Evolutionary conservation across 2,329 filamentous ascomycete species (phyloP).

Genomic region (Fusarium guadeloupense): DNA sequence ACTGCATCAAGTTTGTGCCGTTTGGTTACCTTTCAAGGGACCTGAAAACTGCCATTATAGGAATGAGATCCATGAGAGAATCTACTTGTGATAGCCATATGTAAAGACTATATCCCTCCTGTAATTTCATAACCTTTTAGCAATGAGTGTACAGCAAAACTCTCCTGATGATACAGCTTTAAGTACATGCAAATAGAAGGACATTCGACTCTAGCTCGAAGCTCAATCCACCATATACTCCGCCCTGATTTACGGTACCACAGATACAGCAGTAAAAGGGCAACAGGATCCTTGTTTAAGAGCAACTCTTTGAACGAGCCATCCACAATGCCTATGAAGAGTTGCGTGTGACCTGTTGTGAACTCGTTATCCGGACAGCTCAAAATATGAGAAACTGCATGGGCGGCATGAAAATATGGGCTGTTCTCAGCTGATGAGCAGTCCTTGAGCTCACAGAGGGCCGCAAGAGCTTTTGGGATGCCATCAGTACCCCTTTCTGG

Average conservation of each 20-base stretch:
- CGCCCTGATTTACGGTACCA: constrained; percentile 54
- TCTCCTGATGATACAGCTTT: constrained; percentile 41
- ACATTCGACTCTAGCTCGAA: constrained; percentile 53
- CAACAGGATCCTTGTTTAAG: constrained; percentile 47
- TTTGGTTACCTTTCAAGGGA: too few species aligned
- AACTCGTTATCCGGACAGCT: constrained; percentile 43
- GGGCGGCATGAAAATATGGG: constrained; percentile 52
- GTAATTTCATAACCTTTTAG: constrained; percentile 40
- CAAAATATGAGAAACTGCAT: constrained; percentile 48
- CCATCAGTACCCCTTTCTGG: constrained; percentile 40
- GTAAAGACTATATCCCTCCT: too few species aligned
- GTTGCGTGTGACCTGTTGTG: constrained; percentile 44
- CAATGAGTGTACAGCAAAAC: constrained; percentile 43
- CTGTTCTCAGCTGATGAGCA: constrained; percentile 49
- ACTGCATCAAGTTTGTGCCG: too few species aligned
- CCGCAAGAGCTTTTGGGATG: constrained; percentile 39
- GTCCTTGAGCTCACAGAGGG: constrained; percentile 38
- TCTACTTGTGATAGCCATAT: too few species aligned
- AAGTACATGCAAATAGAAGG: constrained; percentile 54
- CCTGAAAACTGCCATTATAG: too few species aligned
- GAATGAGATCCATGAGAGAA: background rate
- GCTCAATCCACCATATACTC: constrained; percentile 56
- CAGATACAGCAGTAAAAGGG: constrained; percentile 53
- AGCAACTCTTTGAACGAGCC: constrained; percentile 49
- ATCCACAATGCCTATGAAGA: constrained; percentile 49